Evolutionary conservation across 2,329 filamentous ascomycete genomes (phyloP), one percentile per base, ranked within the genome.

Genomic region (Alternaria sp.): DNA sequence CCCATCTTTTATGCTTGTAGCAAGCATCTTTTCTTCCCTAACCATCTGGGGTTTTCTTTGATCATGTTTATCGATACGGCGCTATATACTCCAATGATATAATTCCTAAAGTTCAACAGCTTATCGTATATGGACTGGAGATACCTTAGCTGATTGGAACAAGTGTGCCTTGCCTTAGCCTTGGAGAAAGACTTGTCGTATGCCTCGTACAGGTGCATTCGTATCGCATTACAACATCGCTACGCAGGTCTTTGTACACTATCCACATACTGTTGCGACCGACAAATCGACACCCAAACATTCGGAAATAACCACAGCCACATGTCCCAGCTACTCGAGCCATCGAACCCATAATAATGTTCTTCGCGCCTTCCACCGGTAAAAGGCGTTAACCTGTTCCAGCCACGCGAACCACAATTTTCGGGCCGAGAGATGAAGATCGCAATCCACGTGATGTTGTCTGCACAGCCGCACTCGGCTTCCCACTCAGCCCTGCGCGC

Each of bases 51-150:
- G 7, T 18, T 38, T n/a, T 28, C 8, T 7, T 44, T 25, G 5
- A 34, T 34, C 20, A 22, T 36, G 18, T 32, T 34, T 50, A 36
- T 50, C 20, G 14, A 50, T 14, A 50, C 20, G 30, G 46, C 46
- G 46, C 46, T 50, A 50, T 50, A 50, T 50, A 50, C 46, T 50
- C 46, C 46, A 50, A 50, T 50, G 46, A 50, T 20, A 50, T 38
- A 50, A 50, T 38, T 27, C 16, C 8, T 5, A 38, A 50, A 50
- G 20, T 50, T n/a, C 20, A 50, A 50, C 1, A 36, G 20, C 18
- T 16, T 5, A 7, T 16, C n/a, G 16, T 9, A 9, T 10, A n/a
- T 32, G 28, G 16, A 38, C 9, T 38, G 5, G n/a, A 38, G 36
- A 36, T 16, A 5, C 11, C 14, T 1, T 14, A 36, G 14, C 32